Evolutionary conservation across 495 filamentous ascomycete species (phyloP).

Genomic region (Xylaria grammica): DNA sequence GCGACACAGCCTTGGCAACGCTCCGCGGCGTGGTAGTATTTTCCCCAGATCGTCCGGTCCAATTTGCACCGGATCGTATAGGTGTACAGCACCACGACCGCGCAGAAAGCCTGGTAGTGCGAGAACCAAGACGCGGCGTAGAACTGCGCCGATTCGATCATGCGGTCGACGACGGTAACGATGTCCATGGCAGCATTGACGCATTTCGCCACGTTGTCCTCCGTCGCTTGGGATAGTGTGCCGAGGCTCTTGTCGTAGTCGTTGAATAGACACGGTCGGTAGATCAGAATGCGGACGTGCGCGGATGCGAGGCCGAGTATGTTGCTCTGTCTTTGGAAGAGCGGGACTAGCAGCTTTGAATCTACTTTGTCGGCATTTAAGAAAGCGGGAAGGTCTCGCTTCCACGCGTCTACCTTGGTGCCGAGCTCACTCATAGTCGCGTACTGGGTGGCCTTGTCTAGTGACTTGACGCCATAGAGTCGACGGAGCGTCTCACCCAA

Average conservation of each 20-base stretch:
- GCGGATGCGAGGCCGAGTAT: conserved; percentile 59
- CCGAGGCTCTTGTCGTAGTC: conserved; percentile 29
- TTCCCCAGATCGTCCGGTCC: too few relatives aligned
- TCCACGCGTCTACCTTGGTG: too few relatives aligned
- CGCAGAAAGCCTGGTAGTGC: too few relatives aligned
- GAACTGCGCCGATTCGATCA: too few relatives aligned
- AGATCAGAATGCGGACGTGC: conserved; percentile 60
- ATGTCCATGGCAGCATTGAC: conserved; percentile 51
- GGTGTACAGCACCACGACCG: too few relatives aligned
- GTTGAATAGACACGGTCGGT: conserved; percentile 62
- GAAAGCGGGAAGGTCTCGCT: conserved; percentile 47
- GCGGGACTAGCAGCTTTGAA: conserved; percentile 52
- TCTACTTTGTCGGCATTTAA: conserved; percentile 48
- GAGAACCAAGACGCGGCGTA: too few relatives aligned
- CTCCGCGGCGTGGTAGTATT: too few relatives aligned
- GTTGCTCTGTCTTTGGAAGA: conserved; percentile 59
- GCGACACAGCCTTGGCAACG: too few relatives aligned
- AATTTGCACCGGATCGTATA: too few relatives aligned
- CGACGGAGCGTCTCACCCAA: not conserved
- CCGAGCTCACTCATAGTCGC: too few relatives aligned
- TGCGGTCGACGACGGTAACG: conserved; percentile 33
- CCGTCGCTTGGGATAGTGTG: conserved; percentile 25
- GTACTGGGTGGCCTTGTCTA: conserved; percentile 52
- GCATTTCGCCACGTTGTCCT: conserved; percentile 48
- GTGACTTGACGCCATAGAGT: conserved; percentile 18